Evolutionary conservation across 148 eudicot genomes (phyloP).

Genomic region (Talinum fruticosum): DNA sequence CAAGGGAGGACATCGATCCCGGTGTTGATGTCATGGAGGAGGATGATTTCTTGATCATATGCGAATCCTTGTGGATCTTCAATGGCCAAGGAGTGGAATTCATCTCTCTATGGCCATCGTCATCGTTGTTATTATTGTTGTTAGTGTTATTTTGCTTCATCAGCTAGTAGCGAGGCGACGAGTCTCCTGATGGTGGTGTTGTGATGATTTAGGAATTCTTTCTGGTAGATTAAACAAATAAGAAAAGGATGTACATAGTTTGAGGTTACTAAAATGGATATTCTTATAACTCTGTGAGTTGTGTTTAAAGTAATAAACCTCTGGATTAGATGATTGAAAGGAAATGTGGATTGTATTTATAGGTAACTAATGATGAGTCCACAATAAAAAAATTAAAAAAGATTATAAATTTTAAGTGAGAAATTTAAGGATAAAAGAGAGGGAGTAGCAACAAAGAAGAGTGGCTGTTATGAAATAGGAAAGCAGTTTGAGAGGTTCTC

Average conservation of each 20-base stretch:
- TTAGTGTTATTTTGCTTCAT: neutral
- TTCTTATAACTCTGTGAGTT: too few relatives aligned
- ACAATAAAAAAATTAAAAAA: neutral
- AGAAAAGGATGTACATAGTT: too few relatives aligned
- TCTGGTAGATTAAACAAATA: too few relatives aligned
- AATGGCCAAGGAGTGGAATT: neutral
- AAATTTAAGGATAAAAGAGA: neutral
- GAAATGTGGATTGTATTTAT: conserved; percentile 11
- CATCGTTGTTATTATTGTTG: neutral
- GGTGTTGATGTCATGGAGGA: conserved; percentile 20
- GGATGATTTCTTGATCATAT: conserved; percentile 37
- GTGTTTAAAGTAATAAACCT: neutral
- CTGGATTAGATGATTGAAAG: neutral
- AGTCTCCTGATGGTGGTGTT: too few relatives aligned
- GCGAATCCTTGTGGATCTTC: conserved; percentile 43
- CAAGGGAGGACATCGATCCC: conserved; percentile 10
- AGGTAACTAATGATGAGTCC: conserved; percentile 12
- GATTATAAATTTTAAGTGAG: neutral
- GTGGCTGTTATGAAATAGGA: neutral
- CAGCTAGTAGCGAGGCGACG: too few relatives aligned
- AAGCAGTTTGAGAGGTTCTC: neutral
- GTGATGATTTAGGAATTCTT: too few relatives aligned
- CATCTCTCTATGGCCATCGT: neutral
- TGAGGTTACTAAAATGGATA: too few relatives aligned
- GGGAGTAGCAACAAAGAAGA: neutral